Base-by-base conservation (phyloP, 2,329 filamentous ascomycete species). In the Colletotrichum eremochloae region DNA sequence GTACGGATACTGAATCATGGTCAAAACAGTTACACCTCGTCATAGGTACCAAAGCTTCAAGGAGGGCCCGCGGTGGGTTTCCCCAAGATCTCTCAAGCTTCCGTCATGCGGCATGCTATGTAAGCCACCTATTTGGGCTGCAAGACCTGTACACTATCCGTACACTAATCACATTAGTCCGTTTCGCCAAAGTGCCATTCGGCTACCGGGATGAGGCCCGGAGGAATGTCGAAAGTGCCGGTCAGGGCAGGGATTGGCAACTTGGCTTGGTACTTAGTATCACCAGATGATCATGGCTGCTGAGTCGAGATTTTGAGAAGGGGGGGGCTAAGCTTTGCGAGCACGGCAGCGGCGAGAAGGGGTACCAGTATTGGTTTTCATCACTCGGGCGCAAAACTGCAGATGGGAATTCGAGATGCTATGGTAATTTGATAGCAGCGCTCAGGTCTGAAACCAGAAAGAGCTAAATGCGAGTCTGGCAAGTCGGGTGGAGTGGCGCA, bases 401-500 rank as follows among this genome's bases (percentile, higher is more conserved):
- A 29, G 18, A 44, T 40, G 12, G n/a, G 38, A 38, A 31, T 55
- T 52, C 12, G 36, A 33, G 36, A 57, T 46, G 57, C 18, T 24
- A 48, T 48, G 57, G 66, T 65, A 64, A 48, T 61, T 64, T 55
- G 40, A 20, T 72, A 65, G 60, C 66, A 64, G 57, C 56, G n/a
- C 52, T 52, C 67, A 70, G 53, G 60, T 65, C 66, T 72, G 70
- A 72, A 70, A 70, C 70, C 66, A 65, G 60, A 72, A 65, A 46
- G 56, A 66, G 55, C 46, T 24, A 61, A 65, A 72, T 46, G 66
- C 67, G 52, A 50, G 61, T 55, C 61, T 55, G 70, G 60, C 61
- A 65, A n/a, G 48, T 24, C 48, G 58, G 58, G 66, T 65, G 66
- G 70, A 60, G 55, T 72, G 70, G 70, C 64, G 52, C 46, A 72